Conservation (phyloP, 148 eudicot species). For the Rhododendron griersonianum region DNA sequence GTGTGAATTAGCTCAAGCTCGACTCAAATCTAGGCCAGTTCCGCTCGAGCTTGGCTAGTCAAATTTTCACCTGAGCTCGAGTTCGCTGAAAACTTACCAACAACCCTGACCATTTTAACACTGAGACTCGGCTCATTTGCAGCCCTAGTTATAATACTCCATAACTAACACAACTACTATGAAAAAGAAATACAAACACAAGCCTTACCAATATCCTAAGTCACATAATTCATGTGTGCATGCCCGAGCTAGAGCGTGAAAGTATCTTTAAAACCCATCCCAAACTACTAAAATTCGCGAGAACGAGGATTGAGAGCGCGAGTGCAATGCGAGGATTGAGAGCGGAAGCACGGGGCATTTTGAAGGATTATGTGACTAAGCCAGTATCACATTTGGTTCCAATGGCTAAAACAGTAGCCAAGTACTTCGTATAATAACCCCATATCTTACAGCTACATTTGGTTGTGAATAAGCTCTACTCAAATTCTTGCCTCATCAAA, state of each 20-base stretch:
- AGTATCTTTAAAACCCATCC: no score
- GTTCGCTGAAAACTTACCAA: not conserved
- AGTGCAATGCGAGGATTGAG: no score
- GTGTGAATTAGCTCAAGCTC: slow-evolving; percentile 13
- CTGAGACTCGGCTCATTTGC: not conserved
- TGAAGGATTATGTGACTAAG: no score
- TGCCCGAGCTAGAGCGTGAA: no score
- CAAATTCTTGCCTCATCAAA: no score
- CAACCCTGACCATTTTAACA: not conserved
- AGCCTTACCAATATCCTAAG: slow-evolving; percentile 30
- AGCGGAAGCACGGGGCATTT: no score
- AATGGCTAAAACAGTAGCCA: no score
- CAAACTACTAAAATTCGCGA: no score
- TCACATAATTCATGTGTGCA: no score
- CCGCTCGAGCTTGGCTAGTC: not conserved
- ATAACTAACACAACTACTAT: not conserved
- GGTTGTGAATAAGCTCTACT: slow-evolving; percentile 12
- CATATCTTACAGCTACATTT: slow-evolving; percentile 10
- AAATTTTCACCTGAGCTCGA: not conserved
- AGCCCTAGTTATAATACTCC: not conserved
- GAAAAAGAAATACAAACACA: not conserved
- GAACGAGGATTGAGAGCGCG: no score
- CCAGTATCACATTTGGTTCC: no score
- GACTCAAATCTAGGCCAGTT: not conserved
- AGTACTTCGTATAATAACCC: no score